Base-by-base conservation (phyloP, 176 grass and related monocot genomes). In the Elymus sibiricus region DNA sequence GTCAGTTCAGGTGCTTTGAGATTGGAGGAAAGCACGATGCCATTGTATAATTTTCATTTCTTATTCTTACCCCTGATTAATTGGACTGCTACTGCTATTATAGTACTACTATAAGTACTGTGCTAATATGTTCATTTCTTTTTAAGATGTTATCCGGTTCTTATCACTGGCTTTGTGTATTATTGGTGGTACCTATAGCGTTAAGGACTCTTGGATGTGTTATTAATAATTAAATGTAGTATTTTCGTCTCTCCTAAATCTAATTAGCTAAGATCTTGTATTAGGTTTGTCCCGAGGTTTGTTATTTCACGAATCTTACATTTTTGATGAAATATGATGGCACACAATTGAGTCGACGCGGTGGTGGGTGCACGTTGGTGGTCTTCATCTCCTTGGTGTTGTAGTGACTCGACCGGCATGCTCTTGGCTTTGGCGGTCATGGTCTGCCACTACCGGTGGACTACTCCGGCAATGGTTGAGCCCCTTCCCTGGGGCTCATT, bases 1-100 rank as follows among this genome's bases (percentile, higher is more conserved):
- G 29, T 55, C 83, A 56, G 15, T 31, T 25, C 60, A 68, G 89
- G 67, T 25, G 62, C 89, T 81, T 71, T 56, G 24, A 86, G 82
- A 86, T 94, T 82, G 40, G 40, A 47, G 81, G 28, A 24, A 79
- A 58, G 9, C 22, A 39, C 12, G 42, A 43, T 63, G 15, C 29
- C 68, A 29, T 22, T 78, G 66, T 83, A 70, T 79, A 76, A 79
- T 81, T 83, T 72, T 59, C 32, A 4, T 3, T 58, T 22, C 19
- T 5, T 53, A 11, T 56, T 79, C 43, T 75, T 71, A 78, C 69
- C 24, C 35, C 26, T 28, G 27, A 87, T 87, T 59, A 87, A 83
- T 68, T 83, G 56, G 43, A 79, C 65, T 74, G 19, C 39, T 53
- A 14, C 40, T 25, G 19, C 49, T 11, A 46, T 3, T 19, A 38